Evolutionary conservation across 139 green algal species (phyloP), one percentile per base, ranked within the genome.

Genomic region (Chara braunii): DNA sequence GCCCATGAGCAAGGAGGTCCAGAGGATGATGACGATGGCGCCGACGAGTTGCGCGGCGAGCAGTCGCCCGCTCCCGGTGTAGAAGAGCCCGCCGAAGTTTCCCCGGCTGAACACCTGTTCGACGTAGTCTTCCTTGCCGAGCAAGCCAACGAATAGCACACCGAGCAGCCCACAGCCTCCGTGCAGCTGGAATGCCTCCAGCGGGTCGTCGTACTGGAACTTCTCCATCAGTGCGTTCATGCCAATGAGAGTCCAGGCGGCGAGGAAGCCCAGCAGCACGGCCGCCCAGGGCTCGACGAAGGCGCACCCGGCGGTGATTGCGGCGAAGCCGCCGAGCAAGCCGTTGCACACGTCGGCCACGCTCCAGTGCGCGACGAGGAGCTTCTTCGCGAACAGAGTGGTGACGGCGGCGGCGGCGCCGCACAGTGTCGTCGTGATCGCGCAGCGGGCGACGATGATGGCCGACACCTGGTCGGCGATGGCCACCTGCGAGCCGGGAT

Each of bases 101-200:
- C 33, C 48, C 48, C 48, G 33, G 40, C 18, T 48, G 40, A 14
- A 14, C 7, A 9, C 9, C 48, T 56, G 7, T 26, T 22, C 7
- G 26, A 37, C 30, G 67, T 76, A 83, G 14, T 71, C 26, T 37
- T 82, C 43, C 42, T 76, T 76, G 26, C 78, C 80, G 3, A 86
- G 56, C 34, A 85, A 42, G 9, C 80, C 65, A 36, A 67, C 32
- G 29, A 58, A 74, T 42, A 70, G 32, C 30, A 70, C 43, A 40
- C 36, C 74, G 70, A 77, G 89, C 0, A 74, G 54, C 9, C 86
- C 86, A 57, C 67, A 80, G 37, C 82, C 66, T 48, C 82, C 85
- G 70, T 95, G 88, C 82, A 95, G 87, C 43, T 87, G 78, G 3
- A 59, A 58, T 2, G 87, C 87, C 7, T 76, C 74, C 8, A 91